A percentile compares a stretch with the other conserved stretches of the same genome.
phyloP scores from a whole-genome alignment of 495 filamentous ascomycete species.

The Podospora sp. region DNA sequence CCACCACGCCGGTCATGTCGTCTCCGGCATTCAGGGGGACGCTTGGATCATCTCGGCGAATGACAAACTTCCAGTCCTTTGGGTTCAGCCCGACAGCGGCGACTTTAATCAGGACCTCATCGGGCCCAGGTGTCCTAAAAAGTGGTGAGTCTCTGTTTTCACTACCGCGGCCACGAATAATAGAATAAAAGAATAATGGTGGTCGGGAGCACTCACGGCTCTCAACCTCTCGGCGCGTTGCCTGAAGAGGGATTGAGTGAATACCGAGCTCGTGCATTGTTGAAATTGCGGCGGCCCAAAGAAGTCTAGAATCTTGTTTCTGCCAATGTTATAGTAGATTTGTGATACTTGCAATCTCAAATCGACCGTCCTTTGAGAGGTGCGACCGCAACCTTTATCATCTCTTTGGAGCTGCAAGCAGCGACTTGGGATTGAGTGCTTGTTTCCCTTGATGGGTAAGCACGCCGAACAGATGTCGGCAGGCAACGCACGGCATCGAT shows the following conservation, averaged over 20 bases:
- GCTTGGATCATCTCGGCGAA: background rate
- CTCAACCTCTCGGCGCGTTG: constrained; percentile 7
- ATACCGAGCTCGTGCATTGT: constrained; percentile 21
- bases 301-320: too few relatives aligned
- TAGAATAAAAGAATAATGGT: too few relatives aligned
- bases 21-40: constrained; percentile 39
- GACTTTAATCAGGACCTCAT: constrained; percentile 63
- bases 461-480: too few relatives aligned
- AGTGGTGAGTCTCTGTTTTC: background rate
- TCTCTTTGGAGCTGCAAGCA: background rate
- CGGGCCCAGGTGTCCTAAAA: constrained; percentile 40
- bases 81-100: constrained; percentile 47
- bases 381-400: background rate
- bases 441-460: background rate
- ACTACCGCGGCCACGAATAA: too few relatives aligned
- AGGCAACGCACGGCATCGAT: too few relatives aligned
- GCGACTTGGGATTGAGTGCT: background rate
- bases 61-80: constrained; percentile 35
- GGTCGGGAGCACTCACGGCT: constrained; percentile 14
- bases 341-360: too few relatives aligned
- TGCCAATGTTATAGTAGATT: too few relatives aligned
- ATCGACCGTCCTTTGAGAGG: too few relatives aligned
- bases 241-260: constrained; percentile 9
- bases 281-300: background rate
- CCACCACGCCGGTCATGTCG: constrained; percentile 46